Evolutionary conservation across 179 eudicot species (phyloP).

Genomic region (Patellifolia procumbens): DNA sequence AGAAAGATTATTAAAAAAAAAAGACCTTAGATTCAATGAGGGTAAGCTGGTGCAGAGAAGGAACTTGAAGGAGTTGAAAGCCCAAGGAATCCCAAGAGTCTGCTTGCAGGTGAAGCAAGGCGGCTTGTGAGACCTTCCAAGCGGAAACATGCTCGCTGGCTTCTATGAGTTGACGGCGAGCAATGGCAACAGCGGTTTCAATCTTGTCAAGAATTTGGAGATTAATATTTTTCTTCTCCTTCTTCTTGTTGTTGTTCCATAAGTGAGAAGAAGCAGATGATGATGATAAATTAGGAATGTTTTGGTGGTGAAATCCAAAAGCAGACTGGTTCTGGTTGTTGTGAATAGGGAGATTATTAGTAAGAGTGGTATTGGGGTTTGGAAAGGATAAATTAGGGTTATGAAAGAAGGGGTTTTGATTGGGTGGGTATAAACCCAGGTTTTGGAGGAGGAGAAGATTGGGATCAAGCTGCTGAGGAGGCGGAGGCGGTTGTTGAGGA

Average conservation of each 20-base stretch:
- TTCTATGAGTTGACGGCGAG: conserved; percentile 36
- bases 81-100: conserved; percentile 84
- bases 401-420: conserved; percentile 19
- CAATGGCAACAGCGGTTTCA: conserved; percentile 48
- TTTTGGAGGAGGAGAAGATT: conserved; percentile 25
- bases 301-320: background rate
- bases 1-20: background rate
- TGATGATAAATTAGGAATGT: background rate
- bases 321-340: background rate
- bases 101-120: conserved; percentile 46
- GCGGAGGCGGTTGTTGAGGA: conserved; percentile 10
- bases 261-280: too few relatives aligned
- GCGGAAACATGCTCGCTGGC: conserved; percentile 57
- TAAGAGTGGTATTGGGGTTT: conserved; percentile 20
- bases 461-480: conserved; percentile 23
- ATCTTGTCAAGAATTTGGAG: conserved; percentile 49
- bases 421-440: conserved; percentile 13
- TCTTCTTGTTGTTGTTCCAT: background rate
- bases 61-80: conserved; percentile 63
- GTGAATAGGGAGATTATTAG: background rate
- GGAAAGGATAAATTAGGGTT: conserved; percentile 18
- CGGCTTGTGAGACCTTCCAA: conserved; percentile 71
- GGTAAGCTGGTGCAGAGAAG: conserved; percentile 52
- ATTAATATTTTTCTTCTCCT: too few relatives aligned
- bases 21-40: conserved; percentile 72